Evolutionary conservation across 169 alveolate genomes (phyloP).

Genomic region (Toxoplasma gondii): DNA sequence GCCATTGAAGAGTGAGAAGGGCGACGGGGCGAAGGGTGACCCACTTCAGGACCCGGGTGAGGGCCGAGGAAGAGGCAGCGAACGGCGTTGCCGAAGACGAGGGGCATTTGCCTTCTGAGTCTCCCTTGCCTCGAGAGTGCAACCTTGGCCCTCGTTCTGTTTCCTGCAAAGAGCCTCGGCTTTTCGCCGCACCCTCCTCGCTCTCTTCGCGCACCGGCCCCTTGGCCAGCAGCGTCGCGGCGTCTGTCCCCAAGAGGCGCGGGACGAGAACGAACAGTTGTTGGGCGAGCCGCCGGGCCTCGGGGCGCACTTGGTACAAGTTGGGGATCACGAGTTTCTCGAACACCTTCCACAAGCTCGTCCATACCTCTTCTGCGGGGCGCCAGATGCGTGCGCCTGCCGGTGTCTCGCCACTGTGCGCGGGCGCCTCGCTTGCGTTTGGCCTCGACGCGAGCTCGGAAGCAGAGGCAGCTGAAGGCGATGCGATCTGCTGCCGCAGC

Average conservation of each 20-base stretch:
- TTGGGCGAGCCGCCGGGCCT: constrained; percentile 4
- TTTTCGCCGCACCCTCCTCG: constrained; percentile 41
- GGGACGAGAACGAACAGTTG: constrained; percentile 25
- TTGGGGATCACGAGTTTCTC: constrained; percentile 25
- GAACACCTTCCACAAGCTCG: neutral
- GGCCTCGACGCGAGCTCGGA: neutral
- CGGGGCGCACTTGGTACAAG: constrained; percentile 1
- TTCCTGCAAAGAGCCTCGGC: neutral
- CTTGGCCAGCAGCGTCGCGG: neutral
- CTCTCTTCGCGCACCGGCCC: constrained; percentile 22
- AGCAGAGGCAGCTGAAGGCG: neutral
- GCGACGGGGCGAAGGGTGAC: constrained; percentile 46
- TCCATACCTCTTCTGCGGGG: neutral
- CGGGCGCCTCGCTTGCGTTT: neutral
- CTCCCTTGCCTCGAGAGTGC: neutral
- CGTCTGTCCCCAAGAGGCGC: constrained; percentile 1
- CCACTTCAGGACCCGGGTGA: constrained; percentile 58
- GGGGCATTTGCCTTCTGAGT: constrained; percentile 14
- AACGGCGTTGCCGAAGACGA: neutral
- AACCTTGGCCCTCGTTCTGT: neutral
- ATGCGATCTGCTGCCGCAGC: neutral
- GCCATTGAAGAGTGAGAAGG: constrained; percentile 56
- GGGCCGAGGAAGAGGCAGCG: neutral
- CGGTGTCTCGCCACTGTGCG: neutral
- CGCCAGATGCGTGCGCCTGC: neutral